These are phyloP conservation scores for Schizophyllum amplum DNA, from an alignment of 1,284 basidiomycete genomes.

Conservation along the genomic window DNA sequence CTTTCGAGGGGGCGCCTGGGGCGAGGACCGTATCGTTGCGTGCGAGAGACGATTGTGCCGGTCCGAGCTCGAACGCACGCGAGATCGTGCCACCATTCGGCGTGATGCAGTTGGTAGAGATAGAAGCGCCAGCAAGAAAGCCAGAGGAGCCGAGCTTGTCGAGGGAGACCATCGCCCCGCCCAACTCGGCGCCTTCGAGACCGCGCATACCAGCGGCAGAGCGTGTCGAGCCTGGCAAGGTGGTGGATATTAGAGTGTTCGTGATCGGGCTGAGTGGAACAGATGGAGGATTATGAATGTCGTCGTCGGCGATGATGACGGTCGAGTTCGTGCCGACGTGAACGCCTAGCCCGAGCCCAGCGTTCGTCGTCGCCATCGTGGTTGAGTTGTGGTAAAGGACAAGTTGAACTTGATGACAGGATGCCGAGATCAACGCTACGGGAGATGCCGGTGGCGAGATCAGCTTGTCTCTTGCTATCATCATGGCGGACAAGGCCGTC, in stretches of 20 bases:
- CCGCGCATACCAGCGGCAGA: neutral
- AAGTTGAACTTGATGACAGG: neutral
- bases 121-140: neutral
- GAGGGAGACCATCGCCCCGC: neutral
- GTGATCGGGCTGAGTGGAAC: neutral
- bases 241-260: neutral
- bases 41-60: neutral
- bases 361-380: neutral
- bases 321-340: neutral
- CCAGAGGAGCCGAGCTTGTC: neutral
- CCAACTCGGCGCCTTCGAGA: neutral
- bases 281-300: neutral
- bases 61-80: neutral
- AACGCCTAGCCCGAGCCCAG: neutral
- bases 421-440: neutral
- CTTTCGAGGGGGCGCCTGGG: constrained; percentile 39
- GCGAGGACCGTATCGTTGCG: constrained; percentile 8
- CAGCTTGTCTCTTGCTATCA: constrained; percentile 21
- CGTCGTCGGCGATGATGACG: neutral
- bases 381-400: neutral
- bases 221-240: neutral
- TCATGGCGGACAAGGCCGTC: constrained; percentile 31
- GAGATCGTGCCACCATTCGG: neutral
- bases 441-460: neutral
- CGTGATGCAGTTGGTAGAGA: neutral